A percentile compares a stretch with the other conserved stretches of the same genome.
Evolutionary conservation across 768 basidiomycete genomes (phyloP).

Genomic region (Lactarius deliciosus): DNA sequence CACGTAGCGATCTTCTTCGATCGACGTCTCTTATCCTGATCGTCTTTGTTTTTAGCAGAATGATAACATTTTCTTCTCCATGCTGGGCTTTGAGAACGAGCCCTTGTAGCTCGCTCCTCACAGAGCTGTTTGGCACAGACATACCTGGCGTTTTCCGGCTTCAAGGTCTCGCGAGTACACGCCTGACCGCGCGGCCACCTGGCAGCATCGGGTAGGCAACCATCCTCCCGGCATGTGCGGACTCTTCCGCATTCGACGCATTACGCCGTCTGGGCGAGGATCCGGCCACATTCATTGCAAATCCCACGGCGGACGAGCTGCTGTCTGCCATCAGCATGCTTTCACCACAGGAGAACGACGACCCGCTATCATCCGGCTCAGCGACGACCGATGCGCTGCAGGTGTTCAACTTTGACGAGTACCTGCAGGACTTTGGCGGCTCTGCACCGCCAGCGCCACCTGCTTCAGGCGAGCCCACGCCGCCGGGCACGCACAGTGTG

Average conservation of each 20-base stretch:
- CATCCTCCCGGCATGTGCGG: conserved; percentile 11
- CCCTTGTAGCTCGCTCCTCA: background rate
- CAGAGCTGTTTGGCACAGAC: background rate
- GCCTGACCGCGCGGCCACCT: conserved; percentile 14
- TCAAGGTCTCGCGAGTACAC: background rate
- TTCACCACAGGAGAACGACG: background rate
- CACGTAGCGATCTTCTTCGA: conserved; percentile 6
- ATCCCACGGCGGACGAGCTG: conserved; percentile 7
- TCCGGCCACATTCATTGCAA: conserved; percentile 7
- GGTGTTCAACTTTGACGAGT: conserved; percentile 20
- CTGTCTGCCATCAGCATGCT: conserved; percentile 5
- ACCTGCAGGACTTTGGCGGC: conserved; percentile 7
- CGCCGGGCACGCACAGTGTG: too few species aligned
- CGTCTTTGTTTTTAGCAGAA: conserved; percentile 2
- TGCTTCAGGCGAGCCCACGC: background rate
- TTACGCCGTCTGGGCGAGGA: conserved; percentile 5
- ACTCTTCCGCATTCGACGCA: background rate
- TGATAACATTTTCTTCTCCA: background rate
- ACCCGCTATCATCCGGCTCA: background rate
- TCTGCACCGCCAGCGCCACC: background rate
- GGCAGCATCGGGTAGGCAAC: conserved; percentile 11
- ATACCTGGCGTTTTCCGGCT: background rate
- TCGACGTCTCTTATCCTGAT: background rate
- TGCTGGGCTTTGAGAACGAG: background rate
- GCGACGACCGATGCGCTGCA: background rate